These are phyloP conservation scores for Rhizoclosmatium sp. DNA, from an alignment of 192 early-diverging fungal genomes.

Conservation along the genomic window DNA sequence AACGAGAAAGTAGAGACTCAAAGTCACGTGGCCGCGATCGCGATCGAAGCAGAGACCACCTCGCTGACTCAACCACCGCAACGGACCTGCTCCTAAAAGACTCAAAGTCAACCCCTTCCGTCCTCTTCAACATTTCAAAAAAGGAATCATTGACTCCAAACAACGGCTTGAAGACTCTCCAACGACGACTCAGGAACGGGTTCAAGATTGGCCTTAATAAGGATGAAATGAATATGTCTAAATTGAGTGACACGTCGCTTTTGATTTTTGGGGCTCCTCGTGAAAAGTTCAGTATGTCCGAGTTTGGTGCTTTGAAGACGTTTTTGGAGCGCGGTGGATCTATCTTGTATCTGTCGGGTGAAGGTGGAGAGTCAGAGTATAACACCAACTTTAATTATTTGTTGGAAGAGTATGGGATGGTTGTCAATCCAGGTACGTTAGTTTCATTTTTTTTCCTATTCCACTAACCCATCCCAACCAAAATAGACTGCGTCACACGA, in stretches of 20 bases:
- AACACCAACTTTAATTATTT: constrained; percentile 75
- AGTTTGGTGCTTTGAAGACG: constrained; percentile 65
- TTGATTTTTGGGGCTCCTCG: constrained; percentile 66
- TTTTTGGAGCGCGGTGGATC: constrained; percentile 69
- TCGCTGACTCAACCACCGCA: not conserved
- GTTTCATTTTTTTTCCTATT: no score
- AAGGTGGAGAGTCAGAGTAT: constrained; percentile 64
- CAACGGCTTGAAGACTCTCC: constrained; percentile 61
- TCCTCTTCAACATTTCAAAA: constrained; percentile 64
- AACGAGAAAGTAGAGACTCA: not conserved
- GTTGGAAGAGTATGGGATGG: constrained; percentile 70
- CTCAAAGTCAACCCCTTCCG: constrained; percentile 37
- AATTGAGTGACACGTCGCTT: constrained; percentile 57
- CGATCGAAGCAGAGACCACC: not conserved
- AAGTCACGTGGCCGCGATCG: not conserved
- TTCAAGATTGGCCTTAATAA: constrained; percentile 66
- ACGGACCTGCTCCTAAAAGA: not conserved
- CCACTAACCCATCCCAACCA: no score
- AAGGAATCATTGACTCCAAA: constrained; percentile 62
- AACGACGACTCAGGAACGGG: constrained; percentile 52
- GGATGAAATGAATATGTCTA: constrained; percentile 61
- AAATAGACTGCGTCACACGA: constrained; percentile 60
- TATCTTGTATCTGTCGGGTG: constrained; percentile 67
- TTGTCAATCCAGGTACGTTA: constrained; percentile 62
- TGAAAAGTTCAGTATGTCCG: constrained; percentile 68